These are phyloP conservation scores for Henckelia pumila DNA, from an alignment of 257 asterid genomes.

Conservation along the genomic window DNA sequence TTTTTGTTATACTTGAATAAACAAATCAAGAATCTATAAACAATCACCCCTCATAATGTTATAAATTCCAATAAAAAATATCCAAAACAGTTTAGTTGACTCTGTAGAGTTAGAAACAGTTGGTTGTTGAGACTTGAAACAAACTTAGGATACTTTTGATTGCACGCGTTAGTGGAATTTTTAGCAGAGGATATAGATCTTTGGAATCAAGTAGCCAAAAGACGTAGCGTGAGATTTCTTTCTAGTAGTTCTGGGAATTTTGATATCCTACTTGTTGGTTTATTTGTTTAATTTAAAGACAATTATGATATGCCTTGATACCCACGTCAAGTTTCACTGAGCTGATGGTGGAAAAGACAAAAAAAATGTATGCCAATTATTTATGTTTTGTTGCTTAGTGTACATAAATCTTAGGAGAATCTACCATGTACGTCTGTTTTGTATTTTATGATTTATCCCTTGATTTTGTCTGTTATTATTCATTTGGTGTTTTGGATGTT, in stretches of 20 bases:
- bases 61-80: too few relatives aligned
- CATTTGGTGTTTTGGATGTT: slow-evolving; percentile 40
- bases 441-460: slow-evolving; percentile 6
- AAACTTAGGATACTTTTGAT: too few relatives aligned
- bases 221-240: background rate
- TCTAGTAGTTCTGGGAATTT: background rate
- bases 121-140: too few relatives aligned
- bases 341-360: slow-evolving; percentile 16
- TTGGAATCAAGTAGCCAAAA: background rate
- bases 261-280: background rate
- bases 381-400: slow-evolving; percentile 6
- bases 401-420: slow-evolving; percentile 29
- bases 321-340: background rate
- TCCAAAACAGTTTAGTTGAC: too few relatives aligned
- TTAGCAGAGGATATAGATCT: background rate
- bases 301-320: background rate
- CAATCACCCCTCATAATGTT: too few relatives aligned
- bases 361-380: slow-evolving; percentile 9
- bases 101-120: too few relatives aligned
- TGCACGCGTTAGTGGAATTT: too few relatives aligned
- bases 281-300: too few relatives aligned
- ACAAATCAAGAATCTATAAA: too few relatives aligned
- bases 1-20: too few relatives aligned
- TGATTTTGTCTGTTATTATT: slow-evolving; percentile 28
- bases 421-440: slow-evolving; percentile 21